Evolutionary conservation across 2,329 filamentous ascomycete genomes (phyloP), one percentile per base, ranked within the genome.

Genomic region (Xylariales sp.): DNA sequence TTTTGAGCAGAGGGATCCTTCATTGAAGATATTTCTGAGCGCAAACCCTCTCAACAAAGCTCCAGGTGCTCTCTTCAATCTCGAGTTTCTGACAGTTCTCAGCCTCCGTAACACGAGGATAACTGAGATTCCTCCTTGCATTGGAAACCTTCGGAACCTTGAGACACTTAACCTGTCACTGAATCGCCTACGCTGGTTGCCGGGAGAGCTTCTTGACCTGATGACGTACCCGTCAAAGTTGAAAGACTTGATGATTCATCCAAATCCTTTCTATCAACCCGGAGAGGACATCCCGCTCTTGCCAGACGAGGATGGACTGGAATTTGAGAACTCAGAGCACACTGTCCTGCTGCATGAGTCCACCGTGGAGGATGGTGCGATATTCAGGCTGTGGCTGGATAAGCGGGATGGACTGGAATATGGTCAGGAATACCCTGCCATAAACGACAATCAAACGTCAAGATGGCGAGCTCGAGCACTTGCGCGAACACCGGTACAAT

Each of bases 51-150:
- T 88, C 4, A 58, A 55, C 3, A 61, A 62, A 12, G 62, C 85
- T 2, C 83, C 84, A 0, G 63, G 67, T 3, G 72, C 76, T 33
- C 57, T 88, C 3, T 83, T 85, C 50, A 69, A 75, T 32, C 61
- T 88, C 3, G 63, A 77, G 16, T 65, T 78, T 48, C 63, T 88
- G 20, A 81, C 76, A 0, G 74, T 81, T 13, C 69, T 88, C 11
- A 85, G 75, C 48, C 65, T 88, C 13, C 76, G 84, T 24, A 74
- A 70, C 42, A 87, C 87, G 49, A 56, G 68, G 17, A 66, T 88
- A 12, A 62, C 61, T 0, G 74, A 83, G 50, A 60, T 88, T 3
- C 78, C 84, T 1, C 64, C 77, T 0, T 66, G 69, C 4, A 77
- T 88, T 33, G 66, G 64, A 16, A 72, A 73, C 21, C 65, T 88